A percentile compares a stretch with the other conserved stretches of the same genome.
These are phyloP conservation scores for Schizonepeta tenuifolia DNA, from an alignment of 257 asterid genomes.

Conservation along the genomic window DNA sequence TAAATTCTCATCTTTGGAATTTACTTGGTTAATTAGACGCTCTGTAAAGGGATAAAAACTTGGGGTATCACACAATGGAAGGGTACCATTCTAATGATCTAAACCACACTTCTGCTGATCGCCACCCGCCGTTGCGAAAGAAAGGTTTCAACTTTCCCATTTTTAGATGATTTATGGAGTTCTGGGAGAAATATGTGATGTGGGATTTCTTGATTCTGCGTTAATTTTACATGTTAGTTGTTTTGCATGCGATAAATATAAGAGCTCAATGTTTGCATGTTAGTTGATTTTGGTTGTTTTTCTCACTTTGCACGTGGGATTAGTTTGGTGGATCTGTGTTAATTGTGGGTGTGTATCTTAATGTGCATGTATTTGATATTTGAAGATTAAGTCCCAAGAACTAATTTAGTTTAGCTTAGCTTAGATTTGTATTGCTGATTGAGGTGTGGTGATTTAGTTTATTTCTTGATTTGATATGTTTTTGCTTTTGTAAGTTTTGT, in stretches of 20 bases:
- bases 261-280: slow-evolving; percentile 18
- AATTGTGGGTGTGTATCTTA: too few relatives aligned
- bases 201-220: slow-evolving; percentile 8
- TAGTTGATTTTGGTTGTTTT: too few relatives aligned
- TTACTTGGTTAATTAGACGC: too few relatives aligned
- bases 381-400: slow-evolving; percentile 11
- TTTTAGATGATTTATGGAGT: not conserved
- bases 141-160: slow-evolving; percentile 44
- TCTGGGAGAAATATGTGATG: not conserved
- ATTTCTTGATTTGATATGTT: not conserved
- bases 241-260: slow-evolving; percentile 14
- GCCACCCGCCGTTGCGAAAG: slow-evolving; percentile 51
- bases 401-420: slow-evolving; percentile 17
- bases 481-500: slow-evolving; percentile 27
- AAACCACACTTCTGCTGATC: slow-evolving; percentile 41
- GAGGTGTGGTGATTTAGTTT: not conserved
- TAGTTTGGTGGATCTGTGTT: too few relatives aligned
- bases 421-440: slow-evolving; percentile 12
- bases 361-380: too few relatives aligned
- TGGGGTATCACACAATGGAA: too few relatives aligned
- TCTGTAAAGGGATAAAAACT: too few relatives aligned
- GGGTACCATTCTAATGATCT: slow-evolving; percentile 74
- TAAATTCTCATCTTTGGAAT: too few relatives aligned
- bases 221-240: not conserved
- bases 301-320: too few relatives aligned